Conservation (phyloP, 192 early-diverging fungal species). For the Rhizophlyctis rosea region DNA sequence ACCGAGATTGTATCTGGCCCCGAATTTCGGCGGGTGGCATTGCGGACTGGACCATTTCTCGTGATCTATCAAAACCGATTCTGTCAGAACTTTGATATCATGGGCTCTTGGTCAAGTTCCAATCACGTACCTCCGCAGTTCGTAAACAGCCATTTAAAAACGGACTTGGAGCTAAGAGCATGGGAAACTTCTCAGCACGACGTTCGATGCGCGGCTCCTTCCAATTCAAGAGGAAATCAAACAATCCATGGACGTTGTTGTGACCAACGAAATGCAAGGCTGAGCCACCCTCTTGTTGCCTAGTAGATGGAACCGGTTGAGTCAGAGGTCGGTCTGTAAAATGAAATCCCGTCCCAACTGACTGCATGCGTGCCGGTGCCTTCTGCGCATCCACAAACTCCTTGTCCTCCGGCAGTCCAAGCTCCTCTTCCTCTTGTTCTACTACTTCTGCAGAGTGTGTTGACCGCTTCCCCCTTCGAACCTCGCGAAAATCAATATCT, state of each 20-base stretch:
- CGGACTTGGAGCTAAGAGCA: slow-evolving; percentile 7
- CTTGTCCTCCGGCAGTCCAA: neutral
- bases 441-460: too few relatives aligned
- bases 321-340: neutral
- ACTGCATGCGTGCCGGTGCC: neutral
- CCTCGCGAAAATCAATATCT: too few relatives aligned
- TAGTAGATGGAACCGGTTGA: neutral
- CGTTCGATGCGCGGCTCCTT: slow-evolving; percentile 21
- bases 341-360: neutral
- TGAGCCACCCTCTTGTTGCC: neutral
- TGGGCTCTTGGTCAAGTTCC: neutral
- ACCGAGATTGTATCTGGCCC: neutral
- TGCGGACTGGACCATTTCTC: slow-evolving; percentile 14
- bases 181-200: slow-evolving; percentile 10
- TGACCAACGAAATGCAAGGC: slow-evolving; percentile 7
- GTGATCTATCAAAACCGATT: slow-evolving; percentile 14
- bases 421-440: too few relatives aligned
- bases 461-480: too few relatives aligned
- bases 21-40: neutral
- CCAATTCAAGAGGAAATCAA: slow-evolving; percentile 23
- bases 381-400: neutral
- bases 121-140: slow-evolving; percentile 13
- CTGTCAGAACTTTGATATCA: neutral
- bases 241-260: slow-evolving; percentile 8
- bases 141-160: slow-evolving; percentile 15